Conservation (phyloP, 177 flowering plant genomes). For the Vitis hybrid region DNA sequence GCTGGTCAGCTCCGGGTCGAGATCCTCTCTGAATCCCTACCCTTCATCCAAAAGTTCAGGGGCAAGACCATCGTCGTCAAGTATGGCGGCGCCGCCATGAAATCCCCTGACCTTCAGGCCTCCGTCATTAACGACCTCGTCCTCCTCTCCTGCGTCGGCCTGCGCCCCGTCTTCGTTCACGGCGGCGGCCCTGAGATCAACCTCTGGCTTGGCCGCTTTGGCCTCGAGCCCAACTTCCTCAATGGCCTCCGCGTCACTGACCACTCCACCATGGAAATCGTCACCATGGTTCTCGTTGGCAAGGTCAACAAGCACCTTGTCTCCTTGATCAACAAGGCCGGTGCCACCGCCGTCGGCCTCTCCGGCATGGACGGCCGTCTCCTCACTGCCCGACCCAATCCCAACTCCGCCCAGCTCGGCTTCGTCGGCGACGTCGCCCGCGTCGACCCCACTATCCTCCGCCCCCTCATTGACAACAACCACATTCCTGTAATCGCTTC, state of each 20-base stretch:
- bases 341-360: constrained; percentile 84
- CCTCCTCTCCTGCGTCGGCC: constrained; percentile 84
- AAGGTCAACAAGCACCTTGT: constrained; percentile 80
- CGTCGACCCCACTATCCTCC: constrained; percentile 66
- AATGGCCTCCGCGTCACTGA: constrained; percentile 94
- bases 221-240: constrained; percentile 55
- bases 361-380: constrained; percentile 85
- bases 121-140: constrained; percentile 87
- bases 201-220: constrained; percentile 50
- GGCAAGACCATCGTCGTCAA: constrained; percentile 93
- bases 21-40: constrained; percentile 85
- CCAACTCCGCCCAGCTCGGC: constrained; percentile 60
- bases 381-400: constrained; percentile 70
- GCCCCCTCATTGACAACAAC: constrained; percentile 46
- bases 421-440: constrained; percentile 86
- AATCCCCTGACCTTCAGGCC: constrained; percentile 58
- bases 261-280: constrained; percentile 82
- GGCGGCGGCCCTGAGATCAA: constrained; percentile 97
- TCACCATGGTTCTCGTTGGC: constrained; percentile 92
- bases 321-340: constrained; percentile 79
- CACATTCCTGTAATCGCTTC: constrained; percentile 89
- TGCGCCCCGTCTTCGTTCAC: constrained; percentile 84
- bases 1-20: constrained; percentile 62
- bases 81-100: constrained; percentile 98
- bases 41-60: constrained; percentile 86